Evolutionary conservation across 768 basidiomycete genomes (phyloP), one percentile per base, ranked within the genome.

Genomic region (Xerocomellus dryophilus): DNA sequence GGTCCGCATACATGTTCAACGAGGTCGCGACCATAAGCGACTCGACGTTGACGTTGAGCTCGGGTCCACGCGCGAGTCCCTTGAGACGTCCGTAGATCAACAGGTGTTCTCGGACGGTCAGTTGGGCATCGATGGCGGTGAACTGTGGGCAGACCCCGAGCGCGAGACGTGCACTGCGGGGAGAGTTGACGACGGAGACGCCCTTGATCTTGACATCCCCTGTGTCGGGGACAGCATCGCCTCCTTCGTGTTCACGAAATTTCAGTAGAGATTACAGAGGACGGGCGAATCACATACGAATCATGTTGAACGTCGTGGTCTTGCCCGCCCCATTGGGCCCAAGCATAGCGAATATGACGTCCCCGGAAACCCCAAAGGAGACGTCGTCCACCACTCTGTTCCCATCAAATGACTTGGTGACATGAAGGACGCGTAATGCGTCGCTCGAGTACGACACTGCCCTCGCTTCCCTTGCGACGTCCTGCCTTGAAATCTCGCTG

Each of bases 251-350:
- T 43, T 25, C 35, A 29, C 11, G 12, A 15, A 25, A 18, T 1
- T 2, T 64, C 18, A 55, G 39, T 18, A 10, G 2, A 20, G 8
- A 45, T 17, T 4, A 32, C 12, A 6, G 17, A 7, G 17, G 27
- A 14, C 10, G 20, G 25, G 39, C 0, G 17, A 20, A 25, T 21
- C 15, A 75, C 85, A 52, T 61, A 86, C 87, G 84, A 54, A 92
- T 90, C 63, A 89, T 79, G 57, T 89, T 88, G 68, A 91, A 88
- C 0, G 84, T 85, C 0, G 90, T 90, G 11, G 87, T 90, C 69
- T 91, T 91, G 0, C 90, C 89, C 8, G 88, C 90, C 7, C 90
- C 90, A 59, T 91, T 92, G 1, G 90, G 90, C 2, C 90, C 90
- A 15, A 92, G 74, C 56, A 91, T 68, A 5, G 85, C 87, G 59